Percentiles rank a stretch among this genome's conserved stretches.
phyloP scores from a whole-genome alignment of 192 early-diverging fungal species.

The Linnemannia exigua region DNA sequence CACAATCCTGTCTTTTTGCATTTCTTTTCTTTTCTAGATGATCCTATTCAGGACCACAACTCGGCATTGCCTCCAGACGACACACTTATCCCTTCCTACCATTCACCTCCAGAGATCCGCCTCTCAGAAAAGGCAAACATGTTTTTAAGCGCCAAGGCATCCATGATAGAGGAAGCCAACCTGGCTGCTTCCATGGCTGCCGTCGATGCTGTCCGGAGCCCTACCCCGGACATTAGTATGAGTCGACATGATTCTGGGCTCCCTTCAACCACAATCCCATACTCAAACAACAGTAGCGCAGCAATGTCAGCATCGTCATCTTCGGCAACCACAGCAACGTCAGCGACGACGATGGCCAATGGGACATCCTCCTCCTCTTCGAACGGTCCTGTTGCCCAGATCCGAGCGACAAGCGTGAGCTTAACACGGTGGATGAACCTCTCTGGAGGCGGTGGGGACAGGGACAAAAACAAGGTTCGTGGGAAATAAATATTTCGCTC shows the following conservation, averaged over 20 bases:
- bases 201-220: slow-evolving; percentile 19
- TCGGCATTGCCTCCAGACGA: slow-evolving; percentile 45
- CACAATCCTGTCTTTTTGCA: too few species aligned
- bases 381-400: slow-evolving; percentile 30
- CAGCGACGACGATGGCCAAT: background rate
- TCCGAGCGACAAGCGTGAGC: slow-evolving; percentile 31
- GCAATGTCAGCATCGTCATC: background rate
- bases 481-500: background rate
- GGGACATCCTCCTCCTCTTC: background rate
- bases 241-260: background rate
- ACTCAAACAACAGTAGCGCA: background rate
- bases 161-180: slow-evolving; percentile 32
- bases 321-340: background rate
- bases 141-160: slow-evolving; percentile 35
- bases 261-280: background rate
- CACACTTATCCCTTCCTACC: slow-evolving; percentile 41
- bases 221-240: slow-evolving; percentile 26
- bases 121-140: slow-evolving; percentile 44
- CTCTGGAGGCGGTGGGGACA: slow-evolving; percentile 28
- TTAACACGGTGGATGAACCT: slow-evolving; percentile 50
- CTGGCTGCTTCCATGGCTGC: slow-evolving; percentile 35
- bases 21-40: slow-evolving; percentile 13
- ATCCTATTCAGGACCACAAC: slow-evolving; percentile 10
- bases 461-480: slow-evolving; percentile 25
- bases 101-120: slow-evolving; percentile 21